Conservation (phyloP, 2,329 filamentous ascomycete genomes). For the Nigrospora oryzae region DNA sequence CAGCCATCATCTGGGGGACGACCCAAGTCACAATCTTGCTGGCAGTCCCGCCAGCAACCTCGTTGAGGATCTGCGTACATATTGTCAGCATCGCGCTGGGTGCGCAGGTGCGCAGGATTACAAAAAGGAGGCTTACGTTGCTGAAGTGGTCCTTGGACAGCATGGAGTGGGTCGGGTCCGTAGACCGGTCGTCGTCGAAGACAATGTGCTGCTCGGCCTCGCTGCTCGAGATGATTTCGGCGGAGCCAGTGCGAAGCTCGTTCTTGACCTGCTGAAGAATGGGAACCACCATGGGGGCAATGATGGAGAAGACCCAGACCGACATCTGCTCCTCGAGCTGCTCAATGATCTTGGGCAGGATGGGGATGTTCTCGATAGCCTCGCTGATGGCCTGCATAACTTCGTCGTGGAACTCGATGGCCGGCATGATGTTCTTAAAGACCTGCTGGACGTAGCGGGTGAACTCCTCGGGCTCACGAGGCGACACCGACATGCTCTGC, state of each 20-base stretch:
- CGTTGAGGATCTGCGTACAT: conserved; percentile 59
- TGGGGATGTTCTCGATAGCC: conserved; percentile 76
- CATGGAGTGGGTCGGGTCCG: conserved; percentile 91
- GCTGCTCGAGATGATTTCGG: conserved; percentile 80
- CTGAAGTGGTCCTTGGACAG: conserved; percentile 93
- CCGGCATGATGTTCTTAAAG: conserved; percentile 75
- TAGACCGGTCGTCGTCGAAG: conserved; percentile 68
- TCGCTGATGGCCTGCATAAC: conserved; percentile 71
- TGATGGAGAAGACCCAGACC: conserved; percentile 82
- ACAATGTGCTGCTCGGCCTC: conserved; percentile 78
- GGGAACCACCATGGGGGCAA: conserved; percentile 81
- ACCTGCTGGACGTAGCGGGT: conserved; percentile 67
- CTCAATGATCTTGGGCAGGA: conserved; percentile 77
- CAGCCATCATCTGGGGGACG: conserved; percentile 80
- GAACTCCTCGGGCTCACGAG: conserved; percentile 76
- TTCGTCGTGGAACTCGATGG: conserved; percentile 85
- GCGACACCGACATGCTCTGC: conserved; percentile 64
- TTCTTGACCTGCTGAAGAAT: conserved; percentile 80
- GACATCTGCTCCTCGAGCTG: conserved; percentile 82
- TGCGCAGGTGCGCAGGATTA: no score
- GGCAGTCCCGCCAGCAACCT: conserved; percentile 76
- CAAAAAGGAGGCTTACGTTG: conserved; percentile 43
- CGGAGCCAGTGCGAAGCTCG: conserved; percentile 78
- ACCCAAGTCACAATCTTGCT: conserved; percentile 74
- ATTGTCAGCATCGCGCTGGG: neutral